Conservation (phyloP, 352 stramenopile species). For the Phytopythium chamaehyphon region DNA sequence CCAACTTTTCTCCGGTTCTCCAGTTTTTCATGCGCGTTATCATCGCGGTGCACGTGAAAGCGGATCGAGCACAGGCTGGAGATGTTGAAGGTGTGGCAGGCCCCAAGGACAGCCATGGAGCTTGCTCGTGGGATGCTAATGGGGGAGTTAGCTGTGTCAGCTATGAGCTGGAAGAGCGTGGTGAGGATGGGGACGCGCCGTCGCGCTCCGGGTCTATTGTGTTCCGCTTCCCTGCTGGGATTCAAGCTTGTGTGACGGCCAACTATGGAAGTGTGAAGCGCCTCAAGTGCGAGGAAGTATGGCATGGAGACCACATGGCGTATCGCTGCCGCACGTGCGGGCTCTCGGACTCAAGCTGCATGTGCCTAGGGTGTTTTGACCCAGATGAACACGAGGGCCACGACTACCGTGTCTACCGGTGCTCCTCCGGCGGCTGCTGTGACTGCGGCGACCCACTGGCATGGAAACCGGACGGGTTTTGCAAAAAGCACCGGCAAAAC, state of each 20-base stretch:
- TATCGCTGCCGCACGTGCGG: slow-evolving; percentile 81
- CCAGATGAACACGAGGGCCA: slow-evolving; percentile 73
- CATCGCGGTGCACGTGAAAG: slow-evolving; percentile 24
- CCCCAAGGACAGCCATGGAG: not conserved
- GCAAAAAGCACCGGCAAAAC: slow-evolving; percentile 49
- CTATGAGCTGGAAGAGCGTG: slow-evolving; percentile 26
- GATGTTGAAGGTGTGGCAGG: not conserved
- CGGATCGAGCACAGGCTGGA: not conserved
- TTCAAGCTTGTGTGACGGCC: slow-evolving; percentile 41
- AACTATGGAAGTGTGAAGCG: slow-evolving; percentile 64
- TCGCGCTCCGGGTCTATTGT: slow-evolving; percentile 8
- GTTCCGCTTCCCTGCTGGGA: slow-evolving; percentile 31
- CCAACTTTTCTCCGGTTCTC: slow-evolving; percentile 43
- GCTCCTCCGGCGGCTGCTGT: slow-evolving; percentile 74
- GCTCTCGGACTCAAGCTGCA: slow-evolving; percentile 84
- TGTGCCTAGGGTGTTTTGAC: slow-evolving; percentile 82
- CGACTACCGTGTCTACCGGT: slow-evolving; percentile 80
- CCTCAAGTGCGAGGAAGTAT: slow-evolving; percentile 84
- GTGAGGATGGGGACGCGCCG: not conserved
- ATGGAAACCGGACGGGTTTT: slow-evolving; percentile 77
- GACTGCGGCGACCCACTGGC: slow-evolving; percentile 79
- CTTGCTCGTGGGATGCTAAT: slow-evolving; percentile 14
- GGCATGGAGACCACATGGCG: slow-evolving; percentile 84
- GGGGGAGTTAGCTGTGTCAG: slow-evolving; percentile 27
- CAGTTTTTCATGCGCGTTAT: slow-evolving; percentile 66